Evolutionary conservation across 106 monocot species (phyloP).

Genomic region (Vanilla planifolia): DNA sequence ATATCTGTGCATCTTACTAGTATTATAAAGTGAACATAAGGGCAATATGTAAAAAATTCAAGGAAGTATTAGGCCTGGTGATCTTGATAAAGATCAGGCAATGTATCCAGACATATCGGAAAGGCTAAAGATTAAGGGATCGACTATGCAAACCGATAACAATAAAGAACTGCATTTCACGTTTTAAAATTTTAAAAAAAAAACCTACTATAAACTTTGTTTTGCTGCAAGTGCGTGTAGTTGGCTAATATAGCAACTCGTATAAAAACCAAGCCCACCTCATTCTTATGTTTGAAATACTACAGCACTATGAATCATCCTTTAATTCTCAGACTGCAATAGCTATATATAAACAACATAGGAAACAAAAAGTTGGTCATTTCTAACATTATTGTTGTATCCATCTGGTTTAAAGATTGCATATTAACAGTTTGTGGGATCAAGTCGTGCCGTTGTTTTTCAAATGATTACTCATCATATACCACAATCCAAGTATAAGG

Average conservation of each 20-base stretch:
- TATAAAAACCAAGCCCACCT: neutral
- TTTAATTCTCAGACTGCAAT: neutral
- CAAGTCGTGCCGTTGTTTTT: too few relatives aligned
- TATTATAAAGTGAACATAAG: neutral
- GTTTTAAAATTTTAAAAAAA: neutral
- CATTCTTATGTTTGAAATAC: too few relatives aligned
- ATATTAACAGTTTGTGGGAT: too few relatives aligned
- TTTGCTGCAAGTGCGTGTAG: neutral
- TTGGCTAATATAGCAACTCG: neutral
- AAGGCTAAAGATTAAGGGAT: neutral
- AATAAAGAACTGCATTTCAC: neutral
- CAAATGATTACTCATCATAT: too few relatives aligned
- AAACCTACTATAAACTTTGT: neutral
- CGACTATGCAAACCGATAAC: neutral
- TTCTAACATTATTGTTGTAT: too few relatives aligned
- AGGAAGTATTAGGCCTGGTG: neutral
- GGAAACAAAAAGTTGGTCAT: too few relatives aligned
- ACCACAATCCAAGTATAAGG: too few relatives aligned
- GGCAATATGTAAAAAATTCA: neutral
- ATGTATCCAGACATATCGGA: neutral
- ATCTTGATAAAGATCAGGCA: neutral
- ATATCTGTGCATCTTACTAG: conserved; percentile 41
- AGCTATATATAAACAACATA: too few relatives aligned
- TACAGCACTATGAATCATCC: too few relatives aligned
- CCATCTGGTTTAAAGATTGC: too few relatives aligned